Base-by-base conservation (phyloP, 768 basidiomycete species). In the Nidularia pulvinata region DNA sequence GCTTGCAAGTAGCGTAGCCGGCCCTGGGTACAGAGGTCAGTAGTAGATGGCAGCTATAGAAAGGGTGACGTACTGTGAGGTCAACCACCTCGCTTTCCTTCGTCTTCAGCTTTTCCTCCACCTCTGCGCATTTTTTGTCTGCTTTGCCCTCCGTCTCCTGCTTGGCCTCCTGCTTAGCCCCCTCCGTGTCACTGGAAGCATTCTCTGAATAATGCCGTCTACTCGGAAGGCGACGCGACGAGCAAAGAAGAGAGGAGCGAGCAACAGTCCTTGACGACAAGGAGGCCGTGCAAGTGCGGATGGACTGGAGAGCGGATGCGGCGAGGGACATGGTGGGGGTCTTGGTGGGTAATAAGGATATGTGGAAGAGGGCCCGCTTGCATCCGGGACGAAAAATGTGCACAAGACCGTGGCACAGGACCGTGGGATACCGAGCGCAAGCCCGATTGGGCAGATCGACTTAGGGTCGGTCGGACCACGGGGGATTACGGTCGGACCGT, bases 1-100 rank as follows among this genome's bases (percentile, higher is more conserved):
- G 97, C 97, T 66, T 95, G 89, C 54, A 92, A 79, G 67, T 98
- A 97, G 46, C 90, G 87, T 61, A 97, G 79, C 57, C 94, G 91
- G 67, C 86, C 81, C 96, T 97, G 69, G 16, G 37, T 7, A 59
- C 47, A 57, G 53, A 52, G 48, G 49, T 59, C 11, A 13, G 14
- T 5, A 25, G 11, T 11, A 9, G 33, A 11, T 5, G 13, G 4
- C 33, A 43, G 48, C 32, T 33, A 55, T 47, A 54, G 56, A 45
- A 16, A 56, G 5, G 46, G 59, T 54, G 36, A 74, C 89, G 60
- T 62, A 94, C 93, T 57, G 86, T 92, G 56, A 94, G 76, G 69
- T 94, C 93, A n/a, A 81, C 73, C n/a, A 87, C 84, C 66, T 91
- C 89, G 25, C 76, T 81, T 67, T 91, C 86, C 68, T 94, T 91